Conservation (phyloP, 179 eudicot genomes). For the Beta corolliflora region DNA sequence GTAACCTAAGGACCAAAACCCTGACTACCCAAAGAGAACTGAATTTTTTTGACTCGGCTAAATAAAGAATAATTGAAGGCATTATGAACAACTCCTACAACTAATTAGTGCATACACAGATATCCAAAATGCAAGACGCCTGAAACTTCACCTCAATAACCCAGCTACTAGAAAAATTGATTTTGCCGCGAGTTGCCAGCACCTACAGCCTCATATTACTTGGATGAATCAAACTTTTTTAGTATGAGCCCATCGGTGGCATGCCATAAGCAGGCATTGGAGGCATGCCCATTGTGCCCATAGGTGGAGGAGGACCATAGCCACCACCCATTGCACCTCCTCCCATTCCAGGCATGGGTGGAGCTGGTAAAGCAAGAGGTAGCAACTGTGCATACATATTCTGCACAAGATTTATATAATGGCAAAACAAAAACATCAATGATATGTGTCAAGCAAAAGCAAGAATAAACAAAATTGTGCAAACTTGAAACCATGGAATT, state of each 20-base stretch:
- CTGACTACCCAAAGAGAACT: conserved; percentile 14
- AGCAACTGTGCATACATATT: conserved; percentile 54
- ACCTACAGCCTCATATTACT: conserved; percentile 10
- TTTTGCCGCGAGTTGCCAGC: conserved; percentile 30
- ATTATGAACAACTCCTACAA: conserved; percentile 31
- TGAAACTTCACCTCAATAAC: conserved; percentile 7
- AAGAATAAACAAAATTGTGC: background rate
- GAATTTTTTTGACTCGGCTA: conserved; percentile 25
- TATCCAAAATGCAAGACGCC: background rate
- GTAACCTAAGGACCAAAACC: conserved; percentile 19
- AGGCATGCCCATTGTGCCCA: conserved; percentile 56
- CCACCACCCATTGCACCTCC: conserved; percentile 46
- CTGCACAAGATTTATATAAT: conserved; percentile 19
- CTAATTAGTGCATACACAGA: conserved; percentile 1
- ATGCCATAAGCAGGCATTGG: conserved; percentile 52
- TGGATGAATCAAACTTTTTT: background rate
- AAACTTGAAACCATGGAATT: background rate
- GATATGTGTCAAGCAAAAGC: background rate
- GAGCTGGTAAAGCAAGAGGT: conserved; percentile 55
- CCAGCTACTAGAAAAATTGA: conserved; percentile 28
- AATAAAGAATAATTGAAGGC: conserved; percentile 29
- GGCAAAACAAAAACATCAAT: background rate
- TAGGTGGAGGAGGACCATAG: conserved; percentile 40
- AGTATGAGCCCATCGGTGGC: conserved; percentile 55
- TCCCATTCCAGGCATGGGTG: conserved; percentile 53